A percentile compares a stretch with the other conserved stretches of the same genome.
phyloP scores from a whole-genome alignment of 768 basidiomycete species.

The Termitomyces sp. region DNA sequence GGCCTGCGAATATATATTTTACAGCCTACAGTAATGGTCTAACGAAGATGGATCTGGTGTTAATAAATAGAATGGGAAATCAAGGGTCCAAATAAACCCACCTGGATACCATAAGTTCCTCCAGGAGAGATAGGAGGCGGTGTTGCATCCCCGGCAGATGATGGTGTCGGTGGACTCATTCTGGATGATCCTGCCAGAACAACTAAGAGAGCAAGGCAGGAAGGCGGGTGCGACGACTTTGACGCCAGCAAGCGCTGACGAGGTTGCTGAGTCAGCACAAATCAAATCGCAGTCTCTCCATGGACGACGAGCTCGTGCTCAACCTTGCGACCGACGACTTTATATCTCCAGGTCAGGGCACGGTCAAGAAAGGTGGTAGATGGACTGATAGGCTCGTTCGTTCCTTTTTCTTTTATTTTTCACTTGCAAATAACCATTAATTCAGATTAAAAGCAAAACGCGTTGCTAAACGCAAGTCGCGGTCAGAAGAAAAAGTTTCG shows the following conservation, averaged over 20 bases:
- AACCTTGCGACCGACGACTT: slow-evolving; percentile 51
- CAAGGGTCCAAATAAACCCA: slow-evolving; percentile 26
- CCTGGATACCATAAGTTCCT: slow-evolving; percentile 74
- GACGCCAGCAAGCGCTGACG: slow-evolving; percentile 2
- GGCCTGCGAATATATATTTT: slow-evolving; percentile 90
- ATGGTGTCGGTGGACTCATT: slow-evolving; percentile 34
- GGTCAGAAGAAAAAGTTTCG: slow-evolving; percentile 26
- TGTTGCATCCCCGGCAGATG: slow-evolving; percentile 33
- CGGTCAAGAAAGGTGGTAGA: slow-evolving; percentile 52
- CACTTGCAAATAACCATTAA: slow-evolving; percentile 11
- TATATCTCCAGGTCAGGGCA: slow-evolving; percentile 16
- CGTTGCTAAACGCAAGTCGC: slow-evolving; percentile 52
- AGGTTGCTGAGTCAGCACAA: slow-evolving; percentile 20
- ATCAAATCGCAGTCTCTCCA: slow-evolving; percentile 17
- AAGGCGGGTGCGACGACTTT: not conserved
- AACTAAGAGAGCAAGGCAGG: not conserved
- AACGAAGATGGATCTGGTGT: slow-evolving; percentile 21
- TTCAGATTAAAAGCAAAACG: slow-evolving; percentile 72
- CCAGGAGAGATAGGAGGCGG: slow-evolving; percentile 69
- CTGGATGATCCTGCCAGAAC: not conserved
- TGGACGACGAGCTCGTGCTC: slow-evolving; percentile 75
- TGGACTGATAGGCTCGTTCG: slow-evolving; percentile 71
- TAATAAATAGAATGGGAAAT: slow-evolving; percentile 14
- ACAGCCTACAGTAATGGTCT: slow-evolving; percentile 91
- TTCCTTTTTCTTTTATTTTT: slow-evolving; percentile 8